Evolutionary conservation across 139 green algal species (phyloP).

Genomic region (Asterochloris sp.): DNA sequence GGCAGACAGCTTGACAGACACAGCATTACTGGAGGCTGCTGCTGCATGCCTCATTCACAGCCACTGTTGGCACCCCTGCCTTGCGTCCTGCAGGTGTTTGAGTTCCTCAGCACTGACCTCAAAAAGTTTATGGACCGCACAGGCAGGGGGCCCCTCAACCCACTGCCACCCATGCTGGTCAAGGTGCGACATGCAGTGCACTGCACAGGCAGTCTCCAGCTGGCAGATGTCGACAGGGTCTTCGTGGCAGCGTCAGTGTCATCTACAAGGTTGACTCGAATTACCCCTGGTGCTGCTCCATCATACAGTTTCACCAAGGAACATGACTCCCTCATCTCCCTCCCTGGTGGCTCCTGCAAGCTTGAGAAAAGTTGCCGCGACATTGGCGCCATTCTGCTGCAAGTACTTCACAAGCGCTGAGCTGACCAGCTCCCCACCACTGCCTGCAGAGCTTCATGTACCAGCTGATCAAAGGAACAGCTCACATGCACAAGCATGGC

Average conservation of each 20-base stretch:
- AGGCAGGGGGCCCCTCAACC: slow-evolving; percentile 40
- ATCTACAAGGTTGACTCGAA: not conserved
- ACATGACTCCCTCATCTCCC: too few species aligned
- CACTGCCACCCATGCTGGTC: slow-evolving; percentile 44
- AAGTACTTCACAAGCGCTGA: not conserved
- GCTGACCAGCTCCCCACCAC: not conserved
- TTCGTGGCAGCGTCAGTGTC: too few species aligned
- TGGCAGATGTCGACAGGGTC: not conserved
- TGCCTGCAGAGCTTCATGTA: slow-evolving; percentile 84
- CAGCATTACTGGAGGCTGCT: not conserved
- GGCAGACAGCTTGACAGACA: too few species aligned
- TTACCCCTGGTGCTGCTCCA: not conserved
- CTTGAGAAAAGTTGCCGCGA: not conserved
- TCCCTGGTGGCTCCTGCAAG: not conserved
- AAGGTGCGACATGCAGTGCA: slow-evolving; percentile 53
- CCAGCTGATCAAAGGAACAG: slow-evolving; percentile 92
- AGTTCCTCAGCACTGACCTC: slow-evolving; percentile 96
- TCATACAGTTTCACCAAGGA: too few species aligned
- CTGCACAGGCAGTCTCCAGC: not conserved
- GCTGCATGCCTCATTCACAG: not conserved
- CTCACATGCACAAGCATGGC: slow-evolving; percentile 87
- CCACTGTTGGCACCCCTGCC: not conserved
- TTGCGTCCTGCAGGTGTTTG: slow-evolving; percentile 79
- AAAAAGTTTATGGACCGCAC: slow-evolving; percentile 95
- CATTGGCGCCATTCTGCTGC: not conserved